Evolutionary conservation across 495 filamentous ascomycete species (phyloP).

Genomic region (Pyronema omphalodes): DNA sequence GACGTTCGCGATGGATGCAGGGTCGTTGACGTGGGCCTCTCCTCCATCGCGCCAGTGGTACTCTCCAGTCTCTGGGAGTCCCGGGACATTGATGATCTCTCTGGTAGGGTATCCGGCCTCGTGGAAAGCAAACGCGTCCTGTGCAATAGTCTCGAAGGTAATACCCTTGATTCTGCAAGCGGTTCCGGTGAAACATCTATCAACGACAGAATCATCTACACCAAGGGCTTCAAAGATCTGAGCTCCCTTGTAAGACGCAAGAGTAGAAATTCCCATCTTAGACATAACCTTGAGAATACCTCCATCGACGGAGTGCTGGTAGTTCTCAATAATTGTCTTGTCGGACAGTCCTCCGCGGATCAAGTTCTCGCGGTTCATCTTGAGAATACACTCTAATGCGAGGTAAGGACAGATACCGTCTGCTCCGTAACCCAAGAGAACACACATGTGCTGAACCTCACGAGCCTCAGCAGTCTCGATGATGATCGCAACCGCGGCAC

Average conservation of each 20-base stretch:
- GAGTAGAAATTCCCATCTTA: slow-evolving; percentile 99
- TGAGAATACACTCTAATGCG: slow-evolving; percentile 92
- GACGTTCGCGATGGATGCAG: slow-evolving; percentile 85
- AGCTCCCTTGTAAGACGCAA: slow-evolving; percentile 96
- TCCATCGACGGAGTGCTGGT: slow-evolving; percentile 93
- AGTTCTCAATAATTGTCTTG: slow-evolving; percentile 81
- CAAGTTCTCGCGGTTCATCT: slow-evolving; percentile 89
- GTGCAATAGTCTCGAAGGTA: slow-evolving; percentile 88
- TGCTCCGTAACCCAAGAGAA: slow-evolving; percentile 86
- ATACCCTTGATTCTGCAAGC: slow-evolving; percentile 90
- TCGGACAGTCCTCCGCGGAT: slow-evolving; percentile 79
- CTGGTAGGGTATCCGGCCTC: slow-evolving; percentile 86
- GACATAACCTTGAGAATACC: slow-evolving; percentile 99
- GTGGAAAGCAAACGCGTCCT: slow-evolving; percentile 93
- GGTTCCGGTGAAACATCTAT: slow-evolving; percentile 90
- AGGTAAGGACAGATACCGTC: slow-evolving; percentile 96
- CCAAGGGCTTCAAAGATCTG: slow-evolving; percentile 99
- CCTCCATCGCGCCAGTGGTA: slow-evolving; percentile 99
- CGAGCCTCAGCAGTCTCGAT: slow-evolving; percentile 93
- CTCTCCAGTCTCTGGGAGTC: slow-evolving; percentile 85
- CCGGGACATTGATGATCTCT: slow-evolving; percentile 56
- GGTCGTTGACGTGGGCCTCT: slow-evolving; percentile 96
- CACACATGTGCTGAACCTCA: slow-evolving; percentile 98
- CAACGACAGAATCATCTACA: slow-evolving; percentile 86
- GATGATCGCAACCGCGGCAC: slow-evolving; percentile 70